Evolutionary conservation across 2,329 filamentous ascomycete genomes (phyloP).

Genomic region (Fusarium sp.): DNA sequence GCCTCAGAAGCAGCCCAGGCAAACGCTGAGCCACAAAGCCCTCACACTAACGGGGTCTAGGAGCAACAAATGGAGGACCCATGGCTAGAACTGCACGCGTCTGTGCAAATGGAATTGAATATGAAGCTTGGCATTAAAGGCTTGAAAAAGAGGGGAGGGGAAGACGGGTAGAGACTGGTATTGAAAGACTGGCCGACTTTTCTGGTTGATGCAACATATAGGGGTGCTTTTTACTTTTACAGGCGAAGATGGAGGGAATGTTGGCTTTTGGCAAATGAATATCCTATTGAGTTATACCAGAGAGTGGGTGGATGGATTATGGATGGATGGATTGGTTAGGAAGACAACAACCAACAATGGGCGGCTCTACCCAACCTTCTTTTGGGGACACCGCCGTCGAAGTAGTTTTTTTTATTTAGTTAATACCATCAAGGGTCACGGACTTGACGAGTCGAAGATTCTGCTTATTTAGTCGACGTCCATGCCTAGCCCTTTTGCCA

Average conservation of each 20-base stretch:
- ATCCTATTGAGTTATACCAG: conserved; percentile 48
- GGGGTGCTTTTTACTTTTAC: conserved; percentile 34
- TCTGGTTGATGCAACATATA: conserved; percentile 40
- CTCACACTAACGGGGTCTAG: conserved; percentile 55
- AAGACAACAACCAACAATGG: conserved; percentile 25
- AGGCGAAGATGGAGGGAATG: conserved; percentile 22
- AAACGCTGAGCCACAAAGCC: conserved; percentile 50
- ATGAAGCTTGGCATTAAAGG: conserved; percentile 20
- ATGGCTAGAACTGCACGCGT: conserved; percentile 33
- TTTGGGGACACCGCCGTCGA: conserved; percentile 7
- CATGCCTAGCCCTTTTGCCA: background rate
- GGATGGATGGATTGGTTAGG: conserved; percentile 23
- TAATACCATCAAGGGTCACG: conserved; percentile 35
- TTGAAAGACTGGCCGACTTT: conserved; percentile 23
- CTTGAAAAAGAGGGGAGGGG: conserved; percentile 5
- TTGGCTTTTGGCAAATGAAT: conserved; percentile 43
- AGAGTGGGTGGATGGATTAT: conserved; percentile 20
- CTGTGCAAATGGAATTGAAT: conserved; percentile 26
- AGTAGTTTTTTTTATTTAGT: conserved; percentile 26
- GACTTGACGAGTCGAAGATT: conserved; percentile 19
- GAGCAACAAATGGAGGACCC: conserved; percentile 15
- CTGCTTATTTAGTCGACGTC: conserved; percentile 10
- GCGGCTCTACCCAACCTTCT: conserved; percentile 16
- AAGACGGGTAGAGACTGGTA: conserved; percentile 13
- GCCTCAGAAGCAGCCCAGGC: conserved; percentile 50